Conservation (phyloP, 2,329 filamentous ascomycete genomes). For the Exophiala dermatitidis region DNA sequence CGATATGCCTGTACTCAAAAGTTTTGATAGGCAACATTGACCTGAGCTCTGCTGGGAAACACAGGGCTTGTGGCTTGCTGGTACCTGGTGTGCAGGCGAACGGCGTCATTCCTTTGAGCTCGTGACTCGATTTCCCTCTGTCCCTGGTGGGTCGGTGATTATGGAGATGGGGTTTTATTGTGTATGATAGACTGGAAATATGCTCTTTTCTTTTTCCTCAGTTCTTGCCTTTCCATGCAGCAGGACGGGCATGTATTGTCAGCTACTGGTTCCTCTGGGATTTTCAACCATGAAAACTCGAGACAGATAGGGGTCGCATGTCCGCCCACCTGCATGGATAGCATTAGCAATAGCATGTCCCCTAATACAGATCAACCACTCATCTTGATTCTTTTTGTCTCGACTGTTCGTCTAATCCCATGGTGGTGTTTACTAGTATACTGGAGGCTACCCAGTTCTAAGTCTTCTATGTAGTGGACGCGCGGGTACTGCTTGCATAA, state of each 20-base stretch:
- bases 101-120: conserved; percentile 14
- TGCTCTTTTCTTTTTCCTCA: conserved; percentile 2
- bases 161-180: conserved; percentile 14
- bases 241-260: neutral
- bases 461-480: no score
- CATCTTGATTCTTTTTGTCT: neutral
- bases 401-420: no score
- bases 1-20: conserved; percentile 22
- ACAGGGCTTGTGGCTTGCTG: conserved; percentile 8
- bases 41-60: neutral
- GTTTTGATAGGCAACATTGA: conserved; percentile 17
- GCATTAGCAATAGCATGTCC: neutral
- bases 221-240: conserved; percentile 1
- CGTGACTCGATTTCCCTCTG: conserved; percentile 4
- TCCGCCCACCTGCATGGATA: neutral
- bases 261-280: conserved; percentile 9
- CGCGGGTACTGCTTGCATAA: no score
- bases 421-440: no score
- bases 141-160: conserved; percentile 13
- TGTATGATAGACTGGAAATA: conserved; percentile 24
- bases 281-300: conserved; percentile 3
- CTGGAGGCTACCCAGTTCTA: no score
- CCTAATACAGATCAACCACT: neutral
- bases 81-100: conserved; percentile 18
- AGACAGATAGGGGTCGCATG: conserved; percentile 11